These are phyloP conservation scores for Sporothrix curviconia DNA, from an alignment of 2,329 filamentous ascomycete species.

Conservation along the genomic window DNA sequence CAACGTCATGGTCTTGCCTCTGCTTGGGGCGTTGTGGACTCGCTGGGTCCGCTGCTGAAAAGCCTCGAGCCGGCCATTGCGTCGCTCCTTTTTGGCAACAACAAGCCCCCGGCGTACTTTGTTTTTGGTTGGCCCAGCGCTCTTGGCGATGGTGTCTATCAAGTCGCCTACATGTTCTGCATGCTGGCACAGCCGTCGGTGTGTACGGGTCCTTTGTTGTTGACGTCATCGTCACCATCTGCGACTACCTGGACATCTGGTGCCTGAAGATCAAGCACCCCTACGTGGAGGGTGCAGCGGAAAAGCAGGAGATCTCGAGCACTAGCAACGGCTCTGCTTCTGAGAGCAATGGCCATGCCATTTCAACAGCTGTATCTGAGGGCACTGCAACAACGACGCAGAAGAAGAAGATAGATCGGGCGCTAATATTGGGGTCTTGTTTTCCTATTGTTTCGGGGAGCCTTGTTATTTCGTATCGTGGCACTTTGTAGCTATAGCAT, in stretches of 20 bases:
- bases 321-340: not conserved
- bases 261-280: slow-evolving; percentile 94
- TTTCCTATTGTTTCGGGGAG: no score
- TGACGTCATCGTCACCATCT: slow-evolving; percentile 95
- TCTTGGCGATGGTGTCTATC: slow-evolving; percentile 71
- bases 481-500: no score
- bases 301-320: not conserved
- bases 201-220: slow-evolving; percentile 98
- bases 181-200: slow-evolving; percentile 79
- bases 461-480: no score
- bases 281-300: slow-evolving; percentile 37
- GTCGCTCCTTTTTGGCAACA: slow-evolving; percentile 9
- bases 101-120: slow-evolving; percentile 12
- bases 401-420: not conserved
- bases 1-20: slow-evolving; percentile 75
- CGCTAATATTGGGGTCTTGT: not conserved
- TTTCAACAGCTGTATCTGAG: not conserved
- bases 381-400: not conserved
- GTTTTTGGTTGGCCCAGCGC: slow-evolving; percentile 64
- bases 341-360: not conserved
- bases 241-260: slow-evolving; percentile 97
- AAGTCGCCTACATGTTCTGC: slow-evolving; percentile 74
- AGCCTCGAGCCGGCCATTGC: slow-evolving; percentile 32
- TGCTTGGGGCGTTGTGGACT: slow-evolving; percentile 75
- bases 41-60: slow-evolving; percentile 63